phyloP scores from a whole-genome alignment of 1,284 basidiomycete species.

The Ceraceosorus guamensis region DNA sequence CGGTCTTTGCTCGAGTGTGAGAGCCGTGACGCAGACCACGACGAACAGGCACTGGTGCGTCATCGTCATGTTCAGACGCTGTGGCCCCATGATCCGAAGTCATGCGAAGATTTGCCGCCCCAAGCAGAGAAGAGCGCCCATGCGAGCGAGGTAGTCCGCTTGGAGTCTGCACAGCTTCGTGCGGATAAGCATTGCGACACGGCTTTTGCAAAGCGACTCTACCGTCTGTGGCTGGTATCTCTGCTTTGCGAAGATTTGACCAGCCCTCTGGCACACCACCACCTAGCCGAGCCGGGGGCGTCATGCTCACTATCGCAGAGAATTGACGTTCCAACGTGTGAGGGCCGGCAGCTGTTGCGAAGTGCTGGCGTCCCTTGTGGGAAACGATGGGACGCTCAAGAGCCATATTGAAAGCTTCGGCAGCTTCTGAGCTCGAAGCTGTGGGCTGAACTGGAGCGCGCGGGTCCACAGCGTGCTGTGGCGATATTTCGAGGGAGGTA shows the following conservation, averaged over 20 bases:
- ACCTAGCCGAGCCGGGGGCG: constrained; percentile 27
- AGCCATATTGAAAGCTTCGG: background rate
- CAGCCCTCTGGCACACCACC: constrained; percentile 12
- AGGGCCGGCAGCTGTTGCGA: background rate
- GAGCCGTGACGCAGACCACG: background rate
- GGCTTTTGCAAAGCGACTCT: no score
- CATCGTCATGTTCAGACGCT: no score
- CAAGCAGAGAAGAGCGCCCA: constrained; percentile 3
- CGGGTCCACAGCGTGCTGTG: background rate
- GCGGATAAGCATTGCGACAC: background rate
- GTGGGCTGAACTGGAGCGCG: background rate
- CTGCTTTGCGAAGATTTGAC: constrained; percentile 4
- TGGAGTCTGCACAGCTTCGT: background rate
- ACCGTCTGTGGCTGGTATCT: no score
- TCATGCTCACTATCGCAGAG: constrained; percentile 25
- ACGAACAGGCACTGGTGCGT: no score
- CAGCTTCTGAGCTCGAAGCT: background rate
- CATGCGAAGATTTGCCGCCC: background rate
- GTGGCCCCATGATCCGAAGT: background rate
- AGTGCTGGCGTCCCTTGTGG: background rate
- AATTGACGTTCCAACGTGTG: background rate
- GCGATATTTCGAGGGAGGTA: background rate
- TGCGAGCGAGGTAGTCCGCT: constrained; percentile 22
- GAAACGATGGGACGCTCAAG: background rate
- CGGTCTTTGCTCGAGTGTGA: background rate